Base-by-base conservation (phyloP, 768 basidiomycete species). In the Stropharia rugosoannulata region DNA sequence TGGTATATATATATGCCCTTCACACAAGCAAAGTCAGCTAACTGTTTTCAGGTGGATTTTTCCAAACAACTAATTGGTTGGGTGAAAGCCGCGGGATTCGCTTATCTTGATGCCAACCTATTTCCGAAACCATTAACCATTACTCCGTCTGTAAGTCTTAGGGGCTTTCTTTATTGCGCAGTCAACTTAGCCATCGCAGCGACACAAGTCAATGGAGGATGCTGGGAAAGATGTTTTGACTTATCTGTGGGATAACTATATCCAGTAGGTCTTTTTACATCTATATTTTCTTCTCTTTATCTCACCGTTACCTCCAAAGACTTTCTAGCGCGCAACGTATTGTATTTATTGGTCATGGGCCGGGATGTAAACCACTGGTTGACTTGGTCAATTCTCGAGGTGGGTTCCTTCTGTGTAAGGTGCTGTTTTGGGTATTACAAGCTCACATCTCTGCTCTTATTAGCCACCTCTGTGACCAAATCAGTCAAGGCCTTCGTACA, bases 221-320 rank as follows among this genome's bases (percentile, higher is more conserved):
- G 75, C 77, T 40, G 79, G 77, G 7, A 77, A 69, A 46, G 83
- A 89, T 27, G 72, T 95, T 19, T 67, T 96, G 55, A 78, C 79
- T 3, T 96, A 98, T 67, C 70, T 98, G 10, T 99, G 97, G 97
- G 96, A 98, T 69, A 96, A 98, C 64, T 95, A 95, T 65, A 78
- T 98, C 58, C 85, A 90, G 95, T 97, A 62, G 56, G 68, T 15
- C n/a, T 51, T 45, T 43, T 56, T n/a, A 32, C 5, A 46, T 18
- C 2, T 18, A 7, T 19, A 18, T 38, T 13, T 13, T 13, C 19
- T 22, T 32, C 47, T 41, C 39, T 40, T 58, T 44, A 49, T 46
- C n/a, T 54, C 27, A 37, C 29, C n/a, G 36, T 52, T 55, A 43
- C 13, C 32, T 55, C 10, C 43, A 5, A 62, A 95, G 93, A 56